Evolutionary conservation across 805 yeast species (phyloP), one percentile per base, ranked within the genome.

Genomic region (Suhomyces pyralidae): DNA sequence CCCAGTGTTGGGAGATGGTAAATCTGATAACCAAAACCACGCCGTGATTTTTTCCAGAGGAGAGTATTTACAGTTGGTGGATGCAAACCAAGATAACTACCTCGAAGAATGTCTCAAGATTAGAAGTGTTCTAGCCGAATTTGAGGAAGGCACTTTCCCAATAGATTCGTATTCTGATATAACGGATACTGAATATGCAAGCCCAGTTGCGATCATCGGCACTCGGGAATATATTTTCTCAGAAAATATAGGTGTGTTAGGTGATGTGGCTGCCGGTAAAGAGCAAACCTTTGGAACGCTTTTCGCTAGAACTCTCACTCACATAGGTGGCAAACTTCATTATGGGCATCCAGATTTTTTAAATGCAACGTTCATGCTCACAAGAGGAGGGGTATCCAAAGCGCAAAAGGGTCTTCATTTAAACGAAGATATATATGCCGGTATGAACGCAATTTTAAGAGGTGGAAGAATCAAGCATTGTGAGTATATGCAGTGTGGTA

Each of bases 341-440:
- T 88, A 88, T 71, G 96, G 96, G 7, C 96, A 88, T 66, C 96
- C 96, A 32, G 96, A 88, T 70, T 86, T 88, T 70, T 72, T 88
- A 61, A 87, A 88, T 61, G 80, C 83, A 9, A 74, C 86, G 1
- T 88, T 85, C 65, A 86, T 88, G 92, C 81, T 88, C 3, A 88
- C 94, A 1, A 76, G 96, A 70, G 96, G 96, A 30, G 96, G 96
- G 52, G 90, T 88, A 24, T 88, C 94, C 0, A 88, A 88, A 65
- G 91, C 93, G 9, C 94, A 88, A 64, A 84, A 84, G 61, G 93
- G 94, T 6, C 74, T 88, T 55, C 94, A 88, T 66, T 76, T 88
- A 65, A 88, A 88, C 66, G 96, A 88, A 68, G 96, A 88, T 70
- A 88, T 88, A 48, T 88, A 87, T 67, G 94, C 94, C 22, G 96